A percentile compares a stretch with the other conserved stretches of the same genome.
These are phyloP conservation scores for Botrytis porri DNA, from an alignment of 2,329 filamentous ascomycete genomes.

Conservation along the genomic window DNA sequence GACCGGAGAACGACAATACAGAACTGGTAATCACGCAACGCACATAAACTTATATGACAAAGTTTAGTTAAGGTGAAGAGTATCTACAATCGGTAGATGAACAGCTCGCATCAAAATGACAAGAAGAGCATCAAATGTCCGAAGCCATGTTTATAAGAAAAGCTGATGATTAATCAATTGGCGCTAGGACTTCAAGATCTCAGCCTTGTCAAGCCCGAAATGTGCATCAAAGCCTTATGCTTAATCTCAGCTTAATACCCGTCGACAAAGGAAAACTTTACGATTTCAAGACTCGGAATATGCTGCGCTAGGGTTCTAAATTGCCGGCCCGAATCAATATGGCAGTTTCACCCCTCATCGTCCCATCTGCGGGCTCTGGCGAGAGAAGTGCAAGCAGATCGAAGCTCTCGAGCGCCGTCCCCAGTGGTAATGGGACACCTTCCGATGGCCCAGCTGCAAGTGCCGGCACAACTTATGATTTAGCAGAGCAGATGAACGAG, in stretches of 20 bases:
- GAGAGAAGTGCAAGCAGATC: conserved; percentile 18
- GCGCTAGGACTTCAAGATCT: not conserved
- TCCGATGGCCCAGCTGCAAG: conserved; percentile 22
- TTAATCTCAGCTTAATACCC: not conserved
- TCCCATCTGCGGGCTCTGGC: conserved; percentile 19
- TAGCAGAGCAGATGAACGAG: conserved; percentile 80
- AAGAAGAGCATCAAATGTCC: not conserved
- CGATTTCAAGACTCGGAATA: not conserved
- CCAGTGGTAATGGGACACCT: conserved; percentile 25
- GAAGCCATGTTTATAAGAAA: not conserved
- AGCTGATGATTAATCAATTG: not conserved
- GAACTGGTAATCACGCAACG: not conserved
- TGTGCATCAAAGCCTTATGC: not conserved
- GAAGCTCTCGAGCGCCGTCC: conserved; percentile 19
- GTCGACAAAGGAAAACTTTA: not conserved
- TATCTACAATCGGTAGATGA: not conserved
- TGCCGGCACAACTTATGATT: conserved; percentile 45
- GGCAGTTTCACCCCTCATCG: conserved; percentile 27
- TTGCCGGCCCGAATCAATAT: conserved; percentile 8
- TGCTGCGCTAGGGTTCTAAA: not conserved
- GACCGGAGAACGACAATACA: not conserved
- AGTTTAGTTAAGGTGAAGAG: not conserved
- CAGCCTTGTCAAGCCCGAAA: not conserved
- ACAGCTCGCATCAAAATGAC: not conserved
- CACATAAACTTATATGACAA: not conserved